Percentiles rank a stretch among this genome's conserved stretches.
phyloP scores from a whole-genome alignment of 2,329 filamentous ascomycete species.

The Pseudovirgaria hyperparasitica region DNA sequence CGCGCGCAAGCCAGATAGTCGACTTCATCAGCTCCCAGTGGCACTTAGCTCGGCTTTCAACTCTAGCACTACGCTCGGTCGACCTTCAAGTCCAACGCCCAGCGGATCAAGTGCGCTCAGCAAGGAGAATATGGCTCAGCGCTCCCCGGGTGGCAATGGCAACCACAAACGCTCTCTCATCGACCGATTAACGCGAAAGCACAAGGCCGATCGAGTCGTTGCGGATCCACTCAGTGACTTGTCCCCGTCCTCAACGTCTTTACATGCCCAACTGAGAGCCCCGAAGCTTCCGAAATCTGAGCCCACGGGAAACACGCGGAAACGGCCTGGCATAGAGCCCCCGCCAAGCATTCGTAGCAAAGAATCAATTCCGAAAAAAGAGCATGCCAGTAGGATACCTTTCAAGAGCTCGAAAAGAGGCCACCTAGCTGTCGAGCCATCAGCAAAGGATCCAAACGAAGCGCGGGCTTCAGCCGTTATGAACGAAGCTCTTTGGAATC shows the following conservation, averaged over 20 bases:
- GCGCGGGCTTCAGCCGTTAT: conserved; percentile 29
- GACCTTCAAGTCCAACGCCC: conserved; percentile 71
- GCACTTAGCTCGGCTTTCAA: conserved; percentile 36
- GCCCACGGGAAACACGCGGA: conserved; percentile 14
- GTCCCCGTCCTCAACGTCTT: conserved; percentile 25
- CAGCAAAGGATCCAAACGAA: conserved; percentile 32
- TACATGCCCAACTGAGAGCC: too few species aligned
- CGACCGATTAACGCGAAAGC: conserved; percentile 38
- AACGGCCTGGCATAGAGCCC: conserved; percentile 16
- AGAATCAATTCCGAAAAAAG: conserved; percentile 13
- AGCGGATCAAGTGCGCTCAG: conserved; percentile 53
- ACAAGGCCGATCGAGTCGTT: conserved; percentile 28
- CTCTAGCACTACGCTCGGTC: conserved; percentile 38
- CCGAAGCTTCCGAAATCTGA: too few species aligned
- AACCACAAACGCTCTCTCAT: conserved; percentile 39
- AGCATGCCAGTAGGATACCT: conserved; percentile 35
- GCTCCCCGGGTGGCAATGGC: conserved; percentile 43
- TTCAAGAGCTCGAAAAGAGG: conserved; percentile 34
- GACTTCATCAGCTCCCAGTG: conserved; percentile 37
- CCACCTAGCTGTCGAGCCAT: conserved; percentile 11
- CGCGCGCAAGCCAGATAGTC: conserved; percentile 19
- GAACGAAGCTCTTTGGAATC: conserved; percentile 53
- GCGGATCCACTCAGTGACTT: conserved; percentile 27
- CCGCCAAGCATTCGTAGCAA: conserved; percentile 14
- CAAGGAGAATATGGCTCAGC: conserved; percentile 33